These are phyloP conservation scores for Coniochaeta hoffmannii DNA, from an alignment of 2,329 filamentous ascomycete species.

Conservation along the genomic window DNA sequence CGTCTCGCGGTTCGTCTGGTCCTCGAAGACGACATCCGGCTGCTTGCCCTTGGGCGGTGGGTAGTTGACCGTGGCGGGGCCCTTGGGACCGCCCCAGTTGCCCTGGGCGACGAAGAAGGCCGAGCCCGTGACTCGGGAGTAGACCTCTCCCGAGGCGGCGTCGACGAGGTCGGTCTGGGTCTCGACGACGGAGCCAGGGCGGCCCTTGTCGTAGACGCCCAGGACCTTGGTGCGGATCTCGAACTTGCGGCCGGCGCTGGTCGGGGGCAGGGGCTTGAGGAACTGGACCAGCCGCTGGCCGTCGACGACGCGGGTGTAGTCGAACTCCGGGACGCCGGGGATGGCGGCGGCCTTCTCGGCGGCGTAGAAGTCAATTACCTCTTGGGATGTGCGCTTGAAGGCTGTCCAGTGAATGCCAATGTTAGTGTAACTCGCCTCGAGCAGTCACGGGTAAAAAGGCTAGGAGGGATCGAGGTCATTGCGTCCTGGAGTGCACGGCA, in stretches of 20 bases:
- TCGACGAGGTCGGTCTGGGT: constrained; percentile 73
- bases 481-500: no score
- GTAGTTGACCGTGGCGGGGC: constrained; percentile 70
- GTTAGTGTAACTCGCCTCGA: neutral
- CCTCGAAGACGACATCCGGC: constrained; percentile 63
- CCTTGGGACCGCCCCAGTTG: constrained; percentile 84
- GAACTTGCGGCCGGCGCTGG: constrained; percentile 64
- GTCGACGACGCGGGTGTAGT: constrained; percentile 68
- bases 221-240: constrained; percentile 71
- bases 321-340: constrained; percentile 69
- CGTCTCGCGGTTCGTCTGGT: constrained; percentile 65
- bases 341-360: constrained; percentile 59
- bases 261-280: constrained; percentile 65
- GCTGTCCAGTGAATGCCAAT: constrained; percentile 29
- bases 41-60: constrained; percentile 61
- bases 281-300: constrained; percentile 77
- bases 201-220: constrained; percentile 86
- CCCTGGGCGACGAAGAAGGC: constrained; percentile 76
- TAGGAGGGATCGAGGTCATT: neutral
- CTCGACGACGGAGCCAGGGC: constrained; percentile 74
- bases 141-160: constrained; percentile 59
- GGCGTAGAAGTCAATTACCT: constrained; percentile 81
- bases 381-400: constrained; percentile 70
- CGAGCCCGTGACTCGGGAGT: constrained; percentile 60
- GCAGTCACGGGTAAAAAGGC: neutral